Conservation (phyloP, 2,329 filamentous ascomycete genomes). For the Bipolaris gigantea region DNA sequence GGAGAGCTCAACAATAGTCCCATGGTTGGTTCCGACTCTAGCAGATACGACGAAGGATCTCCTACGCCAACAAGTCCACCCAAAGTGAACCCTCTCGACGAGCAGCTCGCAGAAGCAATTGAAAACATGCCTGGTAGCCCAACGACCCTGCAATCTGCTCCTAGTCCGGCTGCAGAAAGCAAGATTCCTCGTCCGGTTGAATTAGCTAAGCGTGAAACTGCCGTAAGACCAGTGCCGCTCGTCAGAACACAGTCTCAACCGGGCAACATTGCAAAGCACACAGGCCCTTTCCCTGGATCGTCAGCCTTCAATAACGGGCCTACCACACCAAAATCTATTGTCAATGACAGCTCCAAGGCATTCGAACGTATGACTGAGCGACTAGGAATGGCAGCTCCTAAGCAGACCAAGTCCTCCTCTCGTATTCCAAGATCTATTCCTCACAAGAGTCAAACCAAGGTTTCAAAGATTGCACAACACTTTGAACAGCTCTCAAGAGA, state of each 20-base stretch:
- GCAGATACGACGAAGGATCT: conserved; percentile 27
- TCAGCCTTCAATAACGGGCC: conserved; percentile 20
- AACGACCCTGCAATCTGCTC: conserved; percentile 17
- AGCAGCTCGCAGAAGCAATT: conserved; percentile 38
- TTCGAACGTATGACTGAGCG: conserved; percentile 75
- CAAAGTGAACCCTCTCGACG: conserved; percentile 42
- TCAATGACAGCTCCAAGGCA: conserved; percentile 44
- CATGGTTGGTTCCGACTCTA: conserved; percentile 24
- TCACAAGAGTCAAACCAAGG: conserved; percentile 66
- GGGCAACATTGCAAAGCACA: conserved; percentile 33
- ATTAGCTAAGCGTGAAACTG: conserved; percentile 36
- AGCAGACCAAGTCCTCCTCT: conserved; percentile 63
- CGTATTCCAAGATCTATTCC: conserved; percentile 82
- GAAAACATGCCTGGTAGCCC: conserved; percentile 41
- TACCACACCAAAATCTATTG: conserved; percentile 30
- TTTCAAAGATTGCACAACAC: conserved; percentile 89
- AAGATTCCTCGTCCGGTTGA: conserved; percentile 46
- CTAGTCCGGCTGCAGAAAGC: conserved; percentile 32
- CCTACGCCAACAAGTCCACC: conserved; percentile 34
- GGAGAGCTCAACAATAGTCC: conserved; percentile 35
- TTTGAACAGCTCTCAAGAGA: conserved; percentile 96
- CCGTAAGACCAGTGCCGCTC: conserved; percentile 29
- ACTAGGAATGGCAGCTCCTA: conserved; percentile 60
- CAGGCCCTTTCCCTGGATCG: conserved; percentile 18
- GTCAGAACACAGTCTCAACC: conserved; percentile 44